Evolutionary conservation across 2,329 filamentous ascomycete genomes (phyloP).

Genomic region (Penicillium sp.): DNA sequence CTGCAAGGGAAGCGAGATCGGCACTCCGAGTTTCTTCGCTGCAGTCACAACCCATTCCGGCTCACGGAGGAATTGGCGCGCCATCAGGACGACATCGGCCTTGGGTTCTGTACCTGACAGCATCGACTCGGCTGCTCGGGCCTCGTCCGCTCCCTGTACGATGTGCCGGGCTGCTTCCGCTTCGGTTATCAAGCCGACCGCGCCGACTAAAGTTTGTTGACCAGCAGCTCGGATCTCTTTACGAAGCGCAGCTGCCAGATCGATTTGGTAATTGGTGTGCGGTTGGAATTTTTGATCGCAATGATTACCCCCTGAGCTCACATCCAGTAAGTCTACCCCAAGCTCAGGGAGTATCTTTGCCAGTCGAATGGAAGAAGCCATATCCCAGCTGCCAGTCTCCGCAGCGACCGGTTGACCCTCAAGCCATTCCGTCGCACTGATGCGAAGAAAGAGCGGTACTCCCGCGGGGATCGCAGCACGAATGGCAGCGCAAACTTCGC

Average conservation of each 20-base stretch:
- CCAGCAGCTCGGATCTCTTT: conserved; percentile 34
- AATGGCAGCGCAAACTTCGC: conserved; percentile 59
- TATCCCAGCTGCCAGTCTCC: conserved; percentile 35
- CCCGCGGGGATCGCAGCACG: conserved; percentile 56
- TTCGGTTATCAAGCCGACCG: conserved; percentile 51
- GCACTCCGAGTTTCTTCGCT: conserved; percentile 46
- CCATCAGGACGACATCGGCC: conserved; percentile 49
- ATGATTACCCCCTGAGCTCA: conserved; percentile 44
- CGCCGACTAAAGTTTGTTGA: conserved; percentile 45
- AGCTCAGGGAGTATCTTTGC: conserved; percentile 39
- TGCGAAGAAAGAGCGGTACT: conserved; percentile 66
- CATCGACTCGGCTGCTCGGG: conserved; percentile 22
- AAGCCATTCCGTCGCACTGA: conserved; percentile 68
- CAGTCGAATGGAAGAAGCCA: conserved; percentile 36
- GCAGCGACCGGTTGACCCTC: conserved; percentile 40
- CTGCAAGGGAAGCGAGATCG: conserved; percentile 47
- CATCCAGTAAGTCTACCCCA: conserved; percentile 44
- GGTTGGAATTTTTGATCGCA: conserved; percentile 41
- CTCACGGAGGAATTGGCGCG: conserved; percentile 51
- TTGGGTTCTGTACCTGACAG: conserved; percentile 26
- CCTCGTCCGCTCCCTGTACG: conserved; percentile 34
- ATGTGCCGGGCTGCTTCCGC: conserved; percentile 48
- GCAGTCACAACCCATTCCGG: conserved; percentile 51
- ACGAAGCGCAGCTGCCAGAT: conserved; percentile 45
- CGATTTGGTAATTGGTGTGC: conserved; percentile 47